phyloP scores from a whole-genome alignment of 2,329 filamentous ascomycete genomes.

The Macrophomina phaseolina region DNA sequence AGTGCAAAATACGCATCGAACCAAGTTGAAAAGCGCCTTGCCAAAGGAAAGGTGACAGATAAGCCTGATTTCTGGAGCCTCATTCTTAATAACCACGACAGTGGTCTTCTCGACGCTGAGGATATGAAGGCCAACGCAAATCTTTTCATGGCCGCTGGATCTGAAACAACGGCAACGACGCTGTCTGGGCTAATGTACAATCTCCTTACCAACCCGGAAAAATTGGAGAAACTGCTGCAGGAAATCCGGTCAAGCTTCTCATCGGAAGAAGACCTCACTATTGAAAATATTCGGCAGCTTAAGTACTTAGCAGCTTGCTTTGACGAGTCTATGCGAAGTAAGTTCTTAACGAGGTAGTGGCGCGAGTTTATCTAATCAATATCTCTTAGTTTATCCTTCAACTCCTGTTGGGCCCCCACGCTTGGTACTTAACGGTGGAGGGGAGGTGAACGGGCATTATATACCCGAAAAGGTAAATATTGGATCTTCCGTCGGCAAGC shows the following conservation, averaged over 20 bases:
- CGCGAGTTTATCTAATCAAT: not conserved
- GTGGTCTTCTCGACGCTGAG: not conserved
- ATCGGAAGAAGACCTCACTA: not conserved
- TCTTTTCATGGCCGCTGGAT: slow-evolving; percentile 41
- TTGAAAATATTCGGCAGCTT: not conserved
- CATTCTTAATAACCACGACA: not conserved
- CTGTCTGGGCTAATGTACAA: slow-evolving; percentile 45
- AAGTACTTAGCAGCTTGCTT: slow-evolving; percentile 35
- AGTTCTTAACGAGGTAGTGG: not conserved
- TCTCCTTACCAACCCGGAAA: slow-evolving; percentile 35
- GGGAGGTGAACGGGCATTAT: slow-evolving; percentile 41
- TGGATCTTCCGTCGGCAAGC: no score
- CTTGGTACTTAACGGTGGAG: slow-evolving; percentile 42
- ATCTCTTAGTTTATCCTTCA: slow-evolving; percentile 32
- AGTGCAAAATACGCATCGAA: not conserved
- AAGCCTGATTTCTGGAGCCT: slow-evolving; percentile 6
- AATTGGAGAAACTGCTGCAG: not conserved
- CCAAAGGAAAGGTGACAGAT: not conserved
- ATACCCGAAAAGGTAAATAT: not conserved
- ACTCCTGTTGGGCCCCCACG: slow-evolving; percentile 47
- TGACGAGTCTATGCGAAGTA: slow-evolving; percentile 42
- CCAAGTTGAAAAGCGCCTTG: not conserved
- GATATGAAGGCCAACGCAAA: not conserved
- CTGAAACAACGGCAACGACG: slow-evolving; percentile 49
- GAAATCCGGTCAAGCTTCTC: not conserved